These are phyloP conservation scores for Fusarium cyanostomum DNA, from an alignment of 2,329 filamentous ascomycete species.

Conservation along the genomic window DNA sequence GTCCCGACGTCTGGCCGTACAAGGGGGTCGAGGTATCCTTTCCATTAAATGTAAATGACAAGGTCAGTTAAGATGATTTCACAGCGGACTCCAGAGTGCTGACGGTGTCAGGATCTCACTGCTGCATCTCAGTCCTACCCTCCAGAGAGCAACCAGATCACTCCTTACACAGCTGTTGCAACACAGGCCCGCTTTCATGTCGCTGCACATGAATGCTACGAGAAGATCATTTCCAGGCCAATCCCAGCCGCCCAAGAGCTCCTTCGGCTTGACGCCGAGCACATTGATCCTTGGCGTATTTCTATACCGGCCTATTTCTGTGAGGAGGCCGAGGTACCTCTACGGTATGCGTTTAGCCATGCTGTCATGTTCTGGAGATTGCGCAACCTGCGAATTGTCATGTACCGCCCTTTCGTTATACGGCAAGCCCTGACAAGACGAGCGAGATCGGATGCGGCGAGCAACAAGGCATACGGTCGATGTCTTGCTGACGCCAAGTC, in stretches of 20 bases:
- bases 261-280: slow-evolving; percentile 51
- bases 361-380: slow-evolving; percentile 56
- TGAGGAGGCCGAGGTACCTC: slow-evolving; percentile 45
- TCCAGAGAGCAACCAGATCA: slow-evolving; percentile 50
- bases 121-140: slow-evolving; percentile 48
- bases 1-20: slow-evolving; percentile 50
- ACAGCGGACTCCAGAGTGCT: neutral
- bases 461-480: slow-evolving; percentile 34
- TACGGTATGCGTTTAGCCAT: slow-evolving; percentile 52
- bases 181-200: slow-evolving; percentile 57
- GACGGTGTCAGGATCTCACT: slow-evolving; percentile 42
- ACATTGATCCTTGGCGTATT: slow-evolving; percentile 51
- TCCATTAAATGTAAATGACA: slow-evolving; percentile 57
- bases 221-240: slow-evolving; percentile 55
- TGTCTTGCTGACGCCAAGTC: slow-evolving; percentile 54
- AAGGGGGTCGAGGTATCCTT: slow-evolving; percentile 54
- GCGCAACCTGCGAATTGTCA: slow-evolving; percentile 58
- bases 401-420: slow-evolving; percentile 58
- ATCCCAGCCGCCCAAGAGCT: slow-evolving; percentile 54
- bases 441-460: slow-evolving; percentile 30
- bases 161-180: slow-evolving; percentile 55
- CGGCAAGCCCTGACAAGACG: slow-evolving; percentile 44
- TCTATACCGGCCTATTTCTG: slow-evolving; percentile 50
- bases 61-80: slow-evolving; percentile 35
- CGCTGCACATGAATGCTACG: slow-evolving; percentile 56